Base-by-base conservation (phyloP, 176 grass and related monocot species). In the Dactylis glomerata region DNA sequence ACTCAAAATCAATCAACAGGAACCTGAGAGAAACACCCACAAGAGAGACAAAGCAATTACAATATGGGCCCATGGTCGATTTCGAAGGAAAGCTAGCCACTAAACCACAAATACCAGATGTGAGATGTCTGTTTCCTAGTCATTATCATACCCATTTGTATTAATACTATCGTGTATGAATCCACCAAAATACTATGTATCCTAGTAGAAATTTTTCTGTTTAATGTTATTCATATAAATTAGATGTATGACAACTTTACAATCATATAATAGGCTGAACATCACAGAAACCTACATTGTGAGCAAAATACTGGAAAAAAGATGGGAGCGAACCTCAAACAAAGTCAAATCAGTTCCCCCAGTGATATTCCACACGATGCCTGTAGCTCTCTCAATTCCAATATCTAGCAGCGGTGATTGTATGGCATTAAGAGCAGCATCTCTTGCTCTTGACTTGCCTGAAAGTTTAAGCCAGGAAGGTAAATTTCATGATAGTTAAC, bases 361-460 rank as follows among this genome's bases (percentile, higher is more conserved):
- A 33, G 94, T 97, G 71, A 97, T 97, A 83, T 97, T 97, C 94
- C 94, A 97, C 77, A 97, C 94, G 33, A 97, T 97, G 54, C 94
- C 94, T 65, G 92, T 97, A 67, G 94, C 94, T 82, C 94, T 91
- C 75, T 97, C 94, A 63, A 97, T 97, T 86, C 94, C 94, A 90
- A 97, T 94, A 86, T 97, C 94, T 65, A 97, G 92, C 41, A 97
- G 80, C 57, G 94, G 94, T 2, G 94, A 97, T 44, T 97, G 94
- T 52, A 97, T 94, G 70, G 94, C 94, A 88, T 97, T 97, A 88
- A 97, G 88, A 66, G 94, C 94, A 1, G 94, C 94, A 80, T 97
- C 94, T 86, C 92, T 94, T 81, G 94, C 94, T 84, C 94, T 90
- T 70, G 94, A 86, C 66, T 97, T 97, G 38, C 94, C 94, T 97